Base-by-base conservation (phyloP, 768 basidiomycete genomes). In the Auricularia cornea region DNA sequence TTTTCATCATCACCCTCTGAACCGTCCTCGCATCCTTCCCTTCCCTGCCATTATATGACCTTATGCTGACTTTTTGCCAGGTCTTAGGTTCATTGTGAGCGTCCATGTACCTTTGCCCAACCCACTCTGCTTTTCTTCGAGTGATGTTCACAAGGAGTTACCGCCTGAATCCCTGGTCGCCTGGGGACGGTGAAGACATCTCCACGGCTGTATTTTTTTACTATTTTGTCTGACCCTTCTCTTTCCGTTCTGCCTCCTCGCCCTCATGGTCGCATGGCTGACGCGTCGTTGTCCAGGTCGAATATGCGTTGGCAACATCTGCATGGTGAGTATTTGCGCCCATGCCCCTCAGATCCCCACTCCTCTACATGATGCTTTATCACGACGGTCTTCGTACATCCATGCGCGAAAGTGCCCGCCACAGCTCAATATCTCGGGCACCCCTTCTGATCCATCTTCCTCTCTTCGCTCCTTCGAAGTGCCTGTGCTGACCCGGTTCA, bases 321-420 rank as follows among this genome's bases (percentile, higher is more conserved):
- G n/a, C n/a, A 26, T n/a, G 26, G 54, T 57, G 28, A 57, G 54
- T 57, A 28, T 16, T 52, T n/a, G 8, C n/a, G 10, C 51, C 51
- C 10, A 8, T 28, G 10, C 54, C 26, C 54, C 6, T 57, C 35
- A 10, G 35, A 10, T 29, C 61, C 33, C 41, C 60, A 41, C 18
- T 33, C 28, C 63, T 72, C 64, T 65, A 23, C 62, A 85, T 87
- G 87, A 89, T 90, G 88, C 74, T 83, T 30, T 28, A 80, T 85
- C 88, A 91, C 90, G 90, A 92, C 90, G 90, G 90, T 92, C 90
- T 91, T 89, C 90, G 90, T 91, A 92, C 70, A 63, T 73, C 72
- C 68, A 63, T 75, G 90, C 88, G 86, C 90, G 90, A 92, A 92
- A 89, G 72, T 84, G 90, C 90, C 90, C 89, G 90, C 86, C 86